Conservation (phyloP, 768 basidiomycete species). For the Russula olivacea region DNA sequence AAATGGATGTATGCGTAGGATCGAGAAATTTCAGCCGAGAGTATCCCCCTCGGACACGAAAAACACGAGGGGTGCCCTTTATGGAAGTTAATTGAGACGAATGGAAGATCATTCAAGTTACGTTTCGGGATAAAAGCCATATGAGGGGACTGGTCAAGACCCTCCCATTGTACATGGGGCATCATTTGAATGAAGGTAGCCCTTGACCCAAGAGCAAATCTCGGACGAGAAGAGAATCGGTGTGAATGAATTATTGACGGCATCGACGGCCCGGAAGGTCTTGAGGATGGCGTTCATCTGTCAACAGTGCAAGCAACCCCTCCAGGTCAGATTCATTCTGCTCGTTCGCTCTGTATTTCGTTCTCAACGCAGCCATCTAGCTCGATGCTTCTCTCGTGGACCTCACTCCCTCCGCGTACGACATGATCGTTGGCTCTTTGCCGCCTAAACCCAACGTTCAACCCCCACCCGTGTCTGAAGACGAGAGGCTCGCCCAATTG, state of each 20-base stretch:
- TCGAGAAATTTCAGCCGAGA: neutral
- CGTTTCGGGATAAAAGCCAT: slow-evolving; percentile 12
- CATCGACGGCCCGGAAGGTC: neutral
- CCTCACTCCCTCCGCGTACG: slow-evolving; percentile 80
- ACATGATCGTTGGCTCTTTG: slow-evolving; percentile 69
- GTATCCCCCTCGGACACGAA: slow-evolving; percentile 9
- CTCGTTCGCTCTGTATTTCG: neutral
- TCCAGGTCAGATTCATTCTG: slow-evolving; percentile 51
- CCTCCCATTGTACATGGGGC: neutral
- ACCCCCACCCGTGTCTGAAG: slow-evolving; percentile 36
- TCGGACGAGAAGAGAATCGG: too few relatives aligned
- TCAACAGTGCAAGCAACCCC: slow-evolving; percentile 87
- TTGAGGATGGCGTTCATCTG: slow-evolving; percentile 51
- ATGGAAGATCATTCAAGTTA: neutral
- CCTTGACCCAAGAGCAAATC: slow-evolving; percentile 10
- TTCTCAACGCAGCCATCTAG: slow-evolving; percentile 31
- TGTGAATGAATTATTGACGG: neutral
- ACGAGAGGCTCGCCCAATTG: slow-evolving; percentile 43
- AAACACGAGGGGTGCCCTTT: slow-evolving; percentile 17
- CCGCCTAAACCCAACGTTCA: slow-evolving; percentile 48
- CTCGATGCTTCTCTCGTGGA: slow-evolving; percentile 90
- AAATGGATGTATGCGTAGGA: neutral
- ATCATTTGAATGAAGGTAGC: neutral
- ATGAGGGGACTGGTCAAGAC: slow-evolving; percentile 5
- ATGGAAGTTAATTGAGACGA: slow-evolving; percentile 8